A percentile compares a stretch with the other conserved stretches of the same genome.
Evolutionary conservation across 202 grass and related monocot species (phyloP).

Genomic region (Zoysia matrella): DNA sequence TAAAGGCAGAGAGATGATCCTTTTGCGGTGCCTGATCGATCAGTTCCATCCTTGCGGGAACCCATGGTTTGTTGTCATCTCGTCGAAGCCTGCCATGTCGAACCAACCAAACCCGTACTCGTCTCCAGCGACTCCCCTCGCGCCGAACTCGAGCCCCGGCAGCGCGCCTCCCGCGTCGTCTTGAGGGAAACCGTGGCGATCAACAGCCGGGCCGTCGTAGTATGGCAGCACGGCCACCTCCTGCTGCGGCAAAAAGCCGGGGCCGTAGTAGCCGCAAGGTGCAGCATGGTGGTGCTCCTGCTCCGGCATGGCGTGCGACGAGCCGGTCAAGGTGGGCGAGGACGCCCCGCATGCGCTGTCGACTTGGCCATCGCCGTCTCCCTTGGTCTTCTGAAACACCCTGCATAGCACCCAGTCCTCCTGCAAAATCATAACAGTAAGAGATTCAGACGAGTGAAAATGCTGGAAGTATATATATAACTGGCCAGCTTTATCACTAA

Average conservation of each 20-base stretch:
- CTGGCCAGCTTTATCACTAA: background rate
- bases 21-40: background rate
- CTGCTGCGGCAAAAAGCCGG: background rate
- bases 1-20: background rate
- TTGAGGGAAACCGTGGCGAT: slow-evolving; percentile 23
- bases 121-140: slow-evolving; percentile 22
- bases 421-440: slow-evolving; percentile 32
- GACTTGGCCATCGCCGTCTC: slow-evolving; percentile 51
- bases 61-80: slow-evolving; percentile 31
- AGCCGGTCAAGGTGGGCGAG: slow-evolving; percentile 24
- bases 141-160: slow-evolving; percentile 41
- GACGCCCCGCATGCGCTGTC: slow-evolving; percentile 19
- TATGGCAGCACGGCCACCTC: slow-evolving; percentile 12
- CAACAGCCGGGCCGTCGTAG: background rate
- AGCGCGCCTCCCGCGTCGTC: slow-evolving; percentile 30
- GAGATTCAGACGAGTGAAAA: background rate
- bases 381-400: slow-evolving; percentile 71
- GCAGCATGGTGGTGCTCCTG: slow-evolving; percentile 6
- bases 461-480: background rate
- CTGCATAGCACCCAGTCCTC: slow-evolving; percentile 91
- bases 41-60: slow-evolving; percentile 52
- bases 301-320: slow-evolving; percentile 33
- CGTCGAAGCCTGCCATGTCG: slow-evolving; percentile 43
- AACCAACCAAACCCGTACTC: slow-evolving; percentile 47
- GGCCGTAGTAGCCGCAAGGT: background rate